Conservation (phyloP, 148 eudicot genomes). For the Rhododendron griersonianum region DNA sequence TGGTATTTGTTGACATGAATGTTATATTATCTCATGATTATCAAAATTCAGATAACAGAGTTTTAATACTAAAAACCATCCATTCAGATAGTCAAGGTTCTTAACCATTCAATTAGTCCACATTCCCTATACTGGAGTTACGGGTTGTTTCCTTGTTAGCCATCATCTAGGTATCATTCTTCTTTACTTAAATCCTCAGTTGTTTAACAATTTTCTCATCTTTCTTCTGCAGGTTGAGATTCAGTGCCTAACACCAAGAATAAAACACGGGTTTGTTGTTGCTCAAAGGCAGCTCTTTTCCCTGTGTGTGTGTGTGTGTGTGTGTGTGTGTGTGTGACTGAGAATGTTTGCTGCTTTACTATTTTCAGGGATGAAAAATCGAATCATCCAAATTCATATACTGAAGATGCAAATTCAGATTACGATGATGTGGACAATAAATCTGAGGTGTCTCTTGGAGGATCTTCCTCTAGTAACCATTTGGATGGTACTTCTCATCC, state of each 20-base stretch:
- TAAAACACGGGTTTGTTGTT: slow-evolving; percentile 43
- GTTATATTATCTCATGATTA: not conserved
- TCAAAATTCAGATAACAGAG: not conserved
- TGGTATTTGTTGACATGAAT: not conserved
- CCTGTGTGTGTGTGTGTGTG: too few species aligned
- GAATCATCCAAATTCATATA: slow-evolving; percentile 22
- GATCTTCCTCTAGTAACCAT: slow-evolving; percentile 43
- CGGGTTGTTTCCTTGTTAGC: not conserved
- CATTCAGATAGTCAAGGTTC: not conserved
- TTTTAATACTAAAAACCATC: not conserved
- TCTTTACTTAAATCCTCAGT: not conserved
- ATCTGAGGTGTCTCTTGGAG: slow-evolving; percentile 39
- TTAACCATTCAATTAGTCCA: not conserved
- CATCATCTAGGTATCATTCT: not conserved
- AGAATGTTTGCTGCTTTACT: not conserved
- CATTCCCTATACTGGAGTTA: not conserved
- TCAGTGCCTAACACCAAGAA: slow-evolving; percentile 58
- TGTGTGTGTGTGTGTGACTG: not conserved
- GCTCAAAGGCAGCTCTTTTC: not conserved
- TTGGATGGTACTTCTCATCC: slow-evolving; percentile 34
- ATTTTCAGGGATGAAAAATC: slow-evolving; percentile 39
- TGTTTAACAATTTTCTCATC: slow-evolving; percentile 2
- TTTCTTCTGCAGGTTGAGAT: slow-evolving; percentile 51
- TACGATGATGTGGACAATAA: slow-evolving; percentile 35
- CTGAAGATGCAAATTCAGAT: slow-evolving; percentile 29